Percentiles rank a stretch among this genome's conserved stretches.
These are phyloP conservation scores for Ophidiomyces ophidiicola DNA, from an alignment of 2,329 filamentous ascomycete species.

Conservation along the genomic window DNA sequence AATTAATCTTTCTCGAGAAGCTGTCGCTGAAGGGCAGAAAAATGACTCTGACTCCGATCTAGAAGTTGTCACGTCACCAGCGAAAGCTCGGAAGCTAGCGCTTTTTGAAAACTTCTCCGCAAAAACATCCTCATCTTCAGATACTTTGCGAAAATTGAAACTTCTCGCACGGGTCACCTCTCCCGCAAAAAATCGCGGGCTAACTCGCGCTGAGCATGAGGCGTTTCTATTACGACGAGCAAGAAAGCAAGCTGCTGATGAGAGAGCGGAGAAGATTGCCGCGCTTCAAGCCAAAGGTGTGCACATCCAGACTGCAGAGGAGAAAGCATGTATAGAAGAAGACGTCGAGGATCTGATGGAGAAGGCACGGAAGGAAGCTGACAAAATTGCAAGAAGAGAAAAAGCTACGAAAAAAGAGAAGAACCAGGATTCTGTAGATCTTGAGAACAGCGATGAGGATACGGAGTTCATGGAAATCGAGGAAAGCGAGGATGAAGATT, in stretches of 20 bases:
- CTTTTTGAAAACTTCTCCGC: slow-evolving; percentile 58
- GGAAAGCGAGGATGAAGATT: slow-evolving; percentile 39
- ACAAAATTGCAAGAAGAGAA: slow-evolving; percentile 66
- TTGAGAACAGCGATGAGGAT: slow-evolving; percentile 39
- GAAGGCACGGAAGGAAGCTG: slow-evolving; percentile 67
- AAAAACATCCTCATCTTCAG: slow-evolving; percentile 41
- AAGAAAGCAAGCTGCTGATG: slow-evolving; percentile 63
- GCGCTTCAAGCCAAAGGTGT: slow-evolving; percentile 69
- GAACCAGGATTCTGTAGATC: slow-evolving; percentile 35
- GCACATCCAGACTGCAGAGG: slow-evolving; percentile 70
- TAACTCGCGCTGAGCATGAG: slow-evolving; percentile 60
- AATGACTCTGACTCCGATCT: slow-evolving; percentile 44
- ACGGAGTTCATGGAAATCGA: slow-evolving; percentile 23
- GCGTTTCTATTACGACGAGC: slow-evolving; percentile 56
- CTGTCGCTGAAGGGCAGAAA: slow-evolving; percentile 25
- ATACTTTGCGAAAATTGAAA: slow-evolving; percentile 56
- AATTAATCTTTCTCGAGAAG: slow-evolving; percentile 31
- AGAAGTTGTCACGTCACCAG: slow-evolving; percentile 46
- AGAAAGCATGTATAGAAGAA: slow-evolving; percentile 68
- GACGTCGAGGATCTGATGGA: slow-evolving; percentile 81
- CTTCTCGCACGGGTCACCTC: slow-evolving; percentile 60
- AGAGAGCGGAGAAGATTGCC: slow-evolving; percentile 65
- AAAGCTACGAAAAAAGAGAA: slow-evolving; percentile 59
- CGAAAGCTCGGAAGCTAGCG: slow-evolving; percentile 34
- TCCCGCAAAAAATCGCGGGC: slow-evolving; percentile 40